phyloP scores from a whole-genome alignment of 2,329 filamentous ascomycete species.

The Fusarium sp. region DNA sequence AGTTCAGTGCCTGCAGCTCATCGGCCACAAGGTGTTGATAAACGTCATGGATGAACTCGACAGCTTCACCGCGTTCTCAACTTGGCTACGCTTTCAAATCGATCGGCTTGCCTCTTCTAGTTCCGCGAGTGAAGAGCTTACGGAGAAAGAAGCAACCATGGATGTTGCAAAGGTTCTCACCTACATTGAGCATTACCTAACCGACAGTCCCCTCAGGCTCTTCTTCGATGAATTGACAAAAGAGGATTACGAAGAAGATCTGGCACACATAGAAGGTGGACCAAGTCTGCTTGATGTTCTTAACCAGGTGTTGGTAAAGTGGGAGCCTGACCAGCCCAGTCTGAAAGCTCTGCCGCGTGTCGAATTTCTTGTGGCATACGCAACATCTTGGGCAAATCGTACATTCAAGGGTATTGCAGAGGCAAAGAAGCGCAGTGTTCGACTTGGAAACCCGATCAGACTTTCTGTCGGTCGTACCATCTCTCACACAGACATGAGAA shows the following conservation, averaged over 20 bases:
- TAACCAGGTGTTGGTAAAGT: slow-evolving; percentile 59
- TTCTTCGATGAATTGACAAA: slow-evolving; percentile 66
- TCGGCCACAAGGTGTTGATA: slow-evolving; percentile 78
- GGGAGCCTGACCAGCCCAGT: slow-evolving; percentile 58
- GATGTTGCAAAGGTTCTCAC: slow-evolving; percentile 78
- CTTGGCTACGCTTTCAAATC: slow-evolving; percentile 86
- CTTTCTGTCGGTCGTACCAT: slow-evolving; percentile 58
- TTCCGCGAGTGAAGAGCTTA: slow-evolving; percentile 74
- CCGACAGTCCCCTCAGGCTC: slow-evolving; percentile 70
- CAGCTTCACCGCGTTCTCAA: slow-evolving; percentile 81
- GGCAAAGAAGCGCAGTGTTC: slow-evolving; percentile 74
- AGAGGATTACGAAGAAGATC: slow-evolving; percentile 63
- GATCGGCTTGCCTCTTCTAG: slow-evolving; percentile 76
- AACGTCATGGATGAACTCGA: slow-evolving; percentile 80
- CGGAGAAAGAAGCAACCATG: slow-evolving; percentile 80
- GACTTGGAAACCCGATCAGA: slow-evolving; percentile 68
- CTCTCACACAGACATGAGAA: slow-evolving; percentile 67
- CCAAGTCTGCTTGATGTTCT: slow-evolving; percentile 60
- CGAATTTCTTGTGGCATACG: slow-evolving; percentile 70
- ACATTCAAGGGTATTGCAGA: slow-evolving; percentile 77
- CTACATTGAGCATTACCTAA: slow-evolving; percentile 80
- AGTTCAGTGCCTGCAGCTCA: slow-evolving; percentile 78
- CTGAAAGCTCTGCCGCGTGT: slow-evolving; percentile 68
- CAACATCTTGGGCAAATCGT: slow-evolving; percentile 66
- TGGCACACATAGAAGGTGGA: slow-evolving; percentile 57